These are phyloP conservation scores for Dipodascus geniculatus DNA, from an alignment of 805 yeast genomes.

Conservation along the genomic window DNA sequence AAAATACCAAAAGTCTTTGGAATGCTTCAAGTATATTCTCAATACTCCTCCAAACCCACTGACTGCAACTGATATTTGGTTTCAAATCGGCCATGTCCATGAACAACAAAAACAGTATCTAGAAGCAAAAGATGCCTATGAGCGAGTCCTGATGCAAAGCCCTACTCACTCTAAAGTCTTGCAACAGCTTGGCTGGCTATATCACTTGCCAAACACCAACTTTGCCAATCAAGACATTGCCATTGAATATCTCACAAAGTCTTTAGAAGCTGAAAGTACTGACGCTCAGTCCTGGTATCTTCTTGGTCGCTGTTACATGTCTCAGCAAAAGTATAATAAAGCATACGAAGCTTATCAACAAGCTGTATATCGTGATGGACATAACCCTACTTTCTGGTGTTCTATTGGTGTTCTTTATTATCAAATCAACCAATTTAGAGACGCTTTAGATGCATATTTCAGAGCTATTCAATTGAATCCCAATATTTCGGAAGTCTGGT, in stretches of 20 bases:
- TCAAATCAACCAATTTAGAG: constrained; percentile 91
- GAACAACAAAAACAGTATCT: constrained; percentile 88
- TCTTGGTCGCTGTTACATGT: constrained; percentile 93
- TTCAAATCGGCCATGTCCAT: constrained; percentile 91
- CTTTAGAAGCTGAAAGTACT: constrained; percentile 75
- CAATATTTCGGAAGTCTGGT: constrained; percentile 95
- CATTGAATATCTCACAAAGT: constrained; percentile 66
- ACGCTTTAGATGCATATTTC: constrained; percentile 95
- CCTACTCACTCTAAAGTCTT: constrained; percentile 93
- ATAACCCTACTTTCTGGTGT: constrained; percentile 98
- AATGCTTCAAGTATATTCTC: constrained; percentile 87
- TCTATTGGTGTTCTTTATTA: constrained; percentile 91
- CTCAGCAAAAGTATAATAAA: constrained; percentile 84
- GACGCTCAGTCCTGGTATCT: constrained; percentile 98
- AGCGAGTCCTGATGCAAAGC: constrained; percentile 76
- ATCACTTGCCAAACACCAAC: constrained; percentile 54
- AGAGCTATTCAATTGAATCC: constrained; percentile 94
- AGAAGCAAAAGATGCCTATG: constrained; percentile 92
- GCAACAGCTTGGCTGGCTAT: constrained; percentile 91
- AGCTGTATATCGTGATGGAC: constrained; percentile 91
- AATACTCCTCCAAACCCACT: constrained; percentile 89
- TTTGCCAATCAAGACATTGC: constrained; percentile 80
- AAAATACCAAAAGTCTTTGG: constrained; percentile 75
- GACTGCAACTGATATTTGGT: constrained; percentile 97
- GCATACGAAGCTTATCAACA: constrained; percentile 98